Evolutionary conservation across 176 grass and related monocot genomes (phyloP).

Genomic region (Carex myosuroides): DNA sequence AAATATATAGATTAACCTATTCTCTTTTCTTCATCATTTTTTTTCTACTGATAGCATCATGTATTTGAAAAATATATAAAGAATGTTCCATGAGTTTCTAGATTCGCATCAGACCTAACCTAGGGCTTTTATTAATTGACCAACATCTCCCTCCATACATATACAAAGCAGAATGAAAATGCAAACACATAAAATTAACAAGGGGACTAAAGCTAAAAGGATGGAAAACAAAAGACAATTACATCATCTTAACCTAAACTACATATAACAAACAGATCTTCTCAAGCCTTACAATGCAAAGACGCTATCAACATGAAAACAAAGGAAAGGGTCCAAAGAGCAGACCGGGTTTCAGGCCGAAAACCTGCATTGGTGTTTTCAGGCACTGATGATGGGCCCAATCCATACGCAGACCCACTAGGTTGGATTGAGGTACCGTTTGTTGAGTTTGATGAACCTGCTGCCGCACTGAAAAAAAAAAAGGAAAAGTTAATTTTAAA

Average conservation of each 20-base stretch:
- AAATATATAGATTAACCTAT: not conserved
- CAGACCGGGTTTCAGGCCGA: not conserved
- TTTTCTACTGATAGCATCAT: not conserved
- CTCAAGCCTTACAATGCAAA: constrained; percentile 1
- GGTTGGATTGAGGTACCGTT: constrained; percentile 8
- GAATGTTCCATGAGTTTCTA: not conserved
- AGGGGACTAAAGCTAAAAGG: not conserved
- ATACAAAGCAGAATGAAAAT: constrained; percentile 1
- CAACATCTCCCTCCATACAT: not conserved
- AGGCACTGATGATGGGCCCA: constrained; percentile 11
- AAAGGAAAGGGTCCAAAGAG: not conserved
- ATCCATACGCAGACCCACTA: constrained; percentile 10
- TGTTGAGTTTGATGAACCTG: constrained; percentile 12
- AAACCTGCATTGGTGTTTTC: constrained; percentile 10
- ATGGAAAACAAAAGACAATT: not conserved
- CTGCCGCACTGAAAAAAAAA: not conserved
- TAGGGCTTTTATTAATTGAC: not conserved
- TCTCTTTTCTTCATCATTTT: not conserved
- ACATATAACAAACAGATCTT: not conserved
- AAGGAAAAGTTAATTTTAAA: not conserved
- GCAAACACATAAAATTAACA: not conserved
- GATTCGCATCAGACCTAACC: not conserved
- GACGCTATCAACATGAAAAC: not conserved
- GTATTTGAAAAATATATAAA: not conserved
- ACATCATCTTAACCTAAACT: not conserved